These are phyloP conservation scores for Phytophthora ramorum DNA, from an alignment of 352 stramenopile species.

Conservation along the genomic window DNA sequence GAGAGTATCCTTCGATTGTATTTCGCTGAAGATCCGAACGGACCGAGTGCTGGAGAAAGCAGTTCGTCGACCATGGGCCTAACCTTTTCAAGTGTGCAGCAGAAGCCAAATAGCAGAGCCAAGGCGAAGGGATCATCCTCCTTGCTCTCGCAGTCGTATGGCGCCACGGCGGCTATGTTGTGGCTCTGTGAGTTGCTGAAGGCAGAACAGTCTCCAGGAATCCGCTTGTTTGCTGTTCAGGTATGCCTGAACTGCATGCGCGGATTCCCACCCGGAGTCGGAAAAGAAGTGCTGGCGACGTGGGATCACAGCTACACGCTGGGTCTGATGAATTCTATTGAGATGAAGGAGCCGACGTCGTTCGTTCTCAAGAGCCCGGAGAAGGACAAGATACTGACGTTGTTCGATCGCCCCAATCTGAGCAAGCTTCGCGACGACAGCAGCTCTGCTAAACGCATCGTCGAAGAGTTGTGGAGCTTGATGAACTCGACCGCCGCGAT, in stretches of 20 bases:
- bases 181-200: slow-evolving; percentile 76
- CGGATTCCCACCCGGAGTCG: slow-evolving; percentile 74
- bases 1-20: slow-evolving; percentile 86
- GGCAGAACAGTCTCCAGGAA: slow-evolving; percentile 67
- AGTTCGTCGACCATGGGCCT: slow-evolving; percentile 23
- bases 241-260: slow-evolving; percentile 85
- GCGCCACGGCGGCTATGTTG: slow-evolving; percentile 68
- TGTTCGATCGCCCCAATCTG: slow-evolving; percentile 70
- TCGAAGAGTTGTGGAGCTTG: slow-evolving; percentile 74
- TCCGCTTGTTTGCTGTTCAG: slow-evolving; percentile 80
- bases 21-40: slow-evolving; percentile 81
- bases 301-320: slow-evolving; percentile 88
- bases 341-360: slow-evolving; percentile 78
- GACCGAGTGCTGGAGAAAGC: slow-evolving; percentile 21
- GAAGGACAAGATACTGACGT: slow-evolving; percentile 69
- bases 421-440: slow-evolving; percentile 80
- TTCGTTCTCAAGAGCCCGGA: slow-evolving; percentile 82
- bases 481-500: slow-evolving; percentile 71
- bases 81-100: slow-evolving; percentile 17
- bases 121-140: slow-evolving; percentile 12
- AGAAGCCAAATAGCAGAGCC: slow-evolving; percentile 25
- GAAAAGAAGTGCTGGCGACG: slow-evolving; percentile 78
- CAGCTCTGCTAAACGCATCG: slow-evolving; percentile 66
- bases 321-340: slow-evolving; percentile 72
- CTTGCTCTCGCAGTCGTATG: slow-evolving; percentile 64